Conservation (phyloP, 176 grass and related monocot genomes). For the Bonia amplexicaulis region DNA sequence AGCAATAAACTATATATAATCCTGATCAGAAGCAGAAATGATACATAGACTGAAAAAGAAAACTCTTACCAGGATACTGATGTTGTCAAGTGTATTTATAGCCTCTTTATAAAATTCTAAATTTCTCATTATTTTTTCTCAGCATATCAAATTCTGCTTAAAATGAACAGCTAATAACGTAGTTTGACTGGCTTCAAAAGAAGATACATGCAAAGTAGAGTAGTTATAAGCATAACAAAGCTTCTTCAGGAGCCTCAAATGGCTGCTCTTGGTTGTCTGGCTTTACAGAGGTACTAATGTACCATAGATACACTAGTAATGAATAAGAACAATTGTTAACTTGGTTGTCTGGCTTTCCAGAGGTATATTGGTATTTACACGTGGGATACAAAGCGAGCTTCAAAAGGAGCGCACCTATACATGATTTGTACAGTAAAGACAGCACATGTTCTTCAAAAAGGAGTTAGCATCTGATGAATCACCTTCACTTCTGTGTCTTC, state of each 20-base stretch:
- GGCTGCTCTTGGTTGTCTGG: too few relatives aligned
- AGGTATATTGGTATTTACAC: not conserved
- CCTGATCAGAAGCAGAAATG: conserved; percentile 5
- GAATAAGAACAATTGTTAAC: not conserved
- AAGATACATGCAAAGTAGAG: not conserved
- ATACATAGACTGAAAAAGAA: conserved; percentile 13
- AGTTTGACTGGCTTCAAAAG: not conserved
- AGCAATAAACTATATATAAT: not conserved
- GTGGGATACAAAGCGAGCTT: not conserved
- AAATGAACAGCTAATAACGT: not conserved
- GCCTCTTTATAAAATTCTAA: not conserved
- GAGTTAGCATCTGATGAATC: not conserved
- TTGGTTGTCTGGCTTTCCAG: not conserved
- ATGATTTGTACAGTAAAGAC: not conserved
- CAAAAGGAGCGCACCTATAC: not conserved
- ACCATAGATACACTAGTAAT: not conserved
- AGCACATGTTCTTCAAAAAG: not conserved
- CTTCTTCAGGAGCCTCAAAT: not conserved
- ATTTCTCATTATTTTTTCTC: not conserved
- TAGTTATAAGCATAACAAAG: not conserved
- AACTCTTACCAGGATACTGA: not conserved
- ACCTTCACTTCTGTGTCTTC: not conserved
- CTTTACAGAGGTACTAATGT: not conserved
- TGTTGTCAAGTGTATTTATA: conserved; percentile 20
- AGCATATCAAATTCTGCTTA: not conserved